A percentile compares a stretch with the other conserved stretches of the same genome.
phyloP scores from a whole-genome alignment of 2,329 filamentous ascomycete genomes.

The Fusarium brevicatenulatum region DNA sequence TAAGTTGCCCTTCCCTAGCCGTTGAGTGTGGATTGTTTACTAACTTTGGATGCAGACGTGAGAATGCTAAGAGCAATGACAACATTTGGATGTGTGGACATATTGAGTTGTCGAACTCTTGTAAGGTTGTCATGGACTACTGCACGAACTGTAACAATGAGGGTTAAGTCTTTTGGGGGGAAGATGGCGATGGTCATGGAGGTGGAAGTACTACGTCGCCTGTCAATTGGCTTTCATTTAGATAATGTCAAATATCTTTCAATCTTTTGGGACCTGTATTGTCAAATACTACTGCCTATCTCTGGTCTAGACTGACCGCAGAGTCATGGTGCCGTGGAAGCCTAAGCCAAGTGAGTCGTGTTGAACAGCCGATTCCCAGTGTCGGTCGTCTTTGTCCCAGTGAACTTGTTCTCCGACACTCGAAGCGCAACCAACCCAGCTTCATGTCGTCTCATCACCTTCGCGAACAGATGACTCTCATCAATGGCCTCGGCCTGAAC shows the following conservation, averaged over 20 bases:
- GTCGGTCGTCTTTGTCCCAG: conserved; percentile 62
- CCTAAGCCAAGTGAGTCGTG: conserved; percentile 58
- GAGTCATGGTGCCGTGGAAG: too few species aligned
- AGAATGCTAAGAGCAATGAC: conserved; percentile 3
- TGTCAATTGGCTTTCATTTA: neutral
- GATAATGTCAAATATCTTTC: neutral
- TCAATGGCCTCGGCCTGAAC: conserved; percentile 55
- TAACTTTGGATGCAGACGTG: neutral
- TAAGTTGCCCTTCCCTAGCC: neutral
- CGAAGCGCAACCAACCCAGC: conserved; percentile 62
- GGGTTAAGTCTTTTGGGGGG: neutral
- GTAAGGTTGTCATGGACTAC: conserved; percentile 17
- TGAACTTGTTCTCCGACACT: conserved; percentile 66
- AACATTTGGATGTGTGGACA: conserved; percentile 22
- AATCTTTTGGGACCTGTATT: too few species aligned
- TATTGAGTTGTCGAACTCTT: conserved; percentile 15
- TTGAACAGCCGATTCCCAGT: conserved; percentile 70
- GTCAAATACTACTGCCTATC: fast-evolving
- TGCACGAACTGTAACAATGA: conserved; percentile 10
- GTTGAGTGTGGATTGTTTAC: fast-evolving
- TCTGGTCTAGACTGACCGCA: too few species aligned
- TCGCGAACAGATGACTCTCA: conserved; percentile 11
- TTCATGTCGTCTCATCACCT: conserved; percentile 26
- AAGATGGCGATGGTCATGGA: fast-evolving
- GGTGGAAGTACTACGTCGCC: fast-evolving